phyloP scores from a whole-genome alignment of 352 stramenopile genomes.

The Thraustochytrium sp. region DNA sequence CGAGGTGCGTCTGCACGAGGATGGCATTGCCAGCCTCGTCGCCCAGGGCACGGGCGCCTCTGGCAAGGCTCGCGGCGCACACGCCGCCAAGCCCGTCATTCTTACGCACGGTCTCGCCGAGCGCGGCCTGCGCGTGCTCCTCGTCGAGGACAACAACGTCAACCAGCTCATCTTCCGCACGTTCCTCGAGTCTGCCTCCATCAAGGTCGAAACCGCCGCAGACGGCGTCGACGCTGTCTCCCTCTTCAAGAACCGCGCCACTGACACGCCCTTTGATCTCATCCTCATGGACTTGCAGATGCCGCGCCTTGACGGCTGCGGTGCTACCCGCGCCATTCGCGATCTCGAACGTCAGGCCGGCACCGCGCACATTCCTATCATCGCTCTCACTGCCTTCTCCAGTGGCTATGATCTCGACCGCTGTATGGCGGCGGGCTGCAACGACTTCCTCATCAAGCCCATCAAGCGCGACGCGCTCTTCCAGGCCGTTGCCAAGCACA shows the following conservation, averaged over 20 bases:
- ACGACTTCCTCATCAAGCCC: slow-evolving; percentile 16
- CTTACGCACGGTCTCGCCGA: background rate
- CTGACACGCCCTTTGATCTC: background rate
- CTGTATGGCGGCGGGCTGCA: background rate
- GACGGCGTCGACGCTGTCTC: slow-evolving; percentile 34
- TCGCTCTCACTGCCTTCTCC: background rate
- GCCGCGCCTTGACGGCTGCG: slow-evolving; percentile 10
- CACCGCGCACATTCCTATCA: background rate
- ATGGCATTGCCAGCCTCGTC: background rate
- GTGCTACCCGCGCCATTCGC: slow-evolving; percentile 18
- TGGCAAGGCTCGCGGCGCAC: slow-evolving; percentile 40
- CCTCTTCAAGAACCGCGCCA: background rate
- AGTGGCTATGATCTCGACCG: background rate
- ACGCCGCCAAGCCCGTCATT: background rate
- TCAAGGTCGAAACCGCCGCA: slow-evolving; percentile 5
- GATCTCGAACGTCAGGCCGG: background rate
- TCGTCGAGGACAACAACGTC: slow-evolving; percentile 48
- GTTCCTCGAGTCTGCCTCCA: slow-evolving; percentile 62
- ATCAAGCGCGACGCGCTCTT: background rate
- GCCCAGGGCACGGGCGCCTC: background rate
- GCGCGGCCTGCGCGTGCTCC: slow-evolving; percentile 56
- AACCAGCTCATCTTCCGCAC: slow-evolving; percentile 59
- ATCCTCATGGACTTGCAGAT: slow-evolving; percentile 44
- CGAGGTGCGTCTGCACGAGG: background rate
- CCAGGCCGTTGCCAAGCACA: background rate